Conservation (phyloP, 176 grass and related monocot genomes). For the Phragmites australis region DNA sequence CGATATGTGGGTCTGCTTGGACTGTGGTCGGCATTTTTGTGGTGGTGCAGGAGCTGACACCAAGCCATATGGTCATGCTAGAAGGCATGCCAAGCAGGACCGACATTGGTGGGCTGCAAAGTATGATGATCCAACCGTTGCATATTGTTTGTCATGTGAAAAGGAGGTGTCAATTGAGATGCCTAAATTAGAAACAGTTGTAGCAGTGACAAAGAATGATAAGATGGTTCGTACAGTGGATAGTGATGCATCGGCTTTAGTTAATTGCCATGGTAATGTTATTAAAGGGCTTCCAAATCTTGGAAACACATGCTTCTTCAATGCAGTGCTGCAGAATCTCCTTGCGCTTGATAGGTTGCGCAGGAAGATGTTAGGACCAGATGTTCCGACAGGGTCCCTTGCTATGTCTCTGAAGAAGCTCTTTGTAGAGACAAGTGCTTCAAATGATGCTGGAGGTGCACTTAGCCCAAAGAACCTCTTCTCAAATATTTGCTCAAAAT, state of each 20-base stretch:
- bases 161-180: conserved; percentile 59
- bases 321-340: conserved; percentile 71
- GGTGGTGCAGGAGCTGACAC: conserved; percentile 59
- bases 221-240: conserved; percentile 14
- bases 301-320: conserved; percentile 82
- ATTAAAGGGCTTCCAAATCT: conserved; percentile 72
- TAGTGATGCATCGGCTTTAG: conserved; percentile 9
- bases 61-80: conserved; percentile 86
- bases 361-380: conserved; percentile 50
- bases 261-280: conserved; percentile 37
- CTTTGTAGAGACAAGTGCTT: conserved; percentile 71
- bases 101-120: conserved; percentile 71
- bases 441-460: conserved; percentile 58
- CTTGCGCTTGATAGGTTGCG: conserved; percentile 60
- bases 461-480: conserved; percentile 90
- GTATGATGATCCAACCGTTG: conserved; percentile 47
- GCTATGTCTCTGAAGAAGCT: conserved; percentile 79
- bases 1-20: conserved; percentile 79
- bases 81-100: conserved; percentile 89
- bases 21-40: conserved; percentile 75
- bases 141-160: conserved; percentile 80
- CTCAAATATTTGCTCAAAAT: conserved; percentile 73
- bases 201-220: conserved; percentile 15
- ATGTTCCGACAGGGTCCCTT: conserved; percentile 49
- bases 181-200: conserved; percentile 47